Evolutionary conservation across 2,329 filamentous ascomycete genomes (phyloP), one percentile per base, ranked within the genome.

Genomic region (Dendrostoma leiphaemia): DNA sequence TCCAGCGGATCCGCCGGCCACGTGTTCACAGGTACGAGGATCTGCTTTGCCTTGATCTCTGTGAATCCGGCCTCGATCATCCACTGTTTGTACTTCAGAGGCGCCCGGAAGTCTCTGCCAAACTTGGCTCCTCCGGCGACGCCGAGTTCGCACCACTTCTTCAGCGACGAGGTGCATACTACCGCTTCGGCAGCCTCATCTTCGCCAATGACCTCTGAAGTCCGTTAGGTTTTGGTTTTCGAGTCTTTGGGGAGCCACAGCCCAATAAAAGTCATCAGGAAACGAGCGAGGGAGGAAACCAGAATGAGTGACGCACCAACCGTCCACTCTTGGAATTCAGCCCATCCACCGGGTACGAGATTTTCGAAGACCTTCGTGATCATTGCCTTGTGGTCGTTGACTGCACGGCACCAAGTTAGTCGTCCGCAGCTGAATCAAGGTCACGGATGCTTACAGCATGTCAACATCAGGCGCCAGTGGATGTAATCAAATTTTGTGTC

Each of bases 41-140:
- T 19, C 26, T 32, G 43, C n/a, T 21, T 24, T 47, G 66, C 63
- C 17, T 57, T 54, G 3, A 67, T 60, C 35, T 66, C 62, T 41
- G 64, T 59, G 13, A 68, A 68, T 2, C 66, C 67, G 17, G 60
- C 62, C 31, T 65, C 55, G n/a, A 60, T 53, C 59, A 68, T 54
- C 56, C 63, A 61, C 34, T 54, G 51, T 17, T 63, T 64, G 19
- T 65, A 62, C 37, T 62, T 62, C 28, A 54, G 47, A 10, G 59
- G 56, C 28, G 59, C 60, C 2, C 52, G 52, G 44, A 59, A 51
- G 29, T 57, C 55, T 17, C 62, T 52, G 6, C 61, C 62, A 19
- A 59, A 46, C 13, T 31, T 23, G 8, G 23, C 17, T 28, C 43
- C 43, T 6, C 43, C 43, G 13, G 28, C 26, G 4, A 46, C 43